A percentile compares a stretch with the other conserved stretches of the same genome.
phyloP scores from a whole-genome alignment of 768 basidiomycete species.

The Macrolepiota dolichaula region DNA sequence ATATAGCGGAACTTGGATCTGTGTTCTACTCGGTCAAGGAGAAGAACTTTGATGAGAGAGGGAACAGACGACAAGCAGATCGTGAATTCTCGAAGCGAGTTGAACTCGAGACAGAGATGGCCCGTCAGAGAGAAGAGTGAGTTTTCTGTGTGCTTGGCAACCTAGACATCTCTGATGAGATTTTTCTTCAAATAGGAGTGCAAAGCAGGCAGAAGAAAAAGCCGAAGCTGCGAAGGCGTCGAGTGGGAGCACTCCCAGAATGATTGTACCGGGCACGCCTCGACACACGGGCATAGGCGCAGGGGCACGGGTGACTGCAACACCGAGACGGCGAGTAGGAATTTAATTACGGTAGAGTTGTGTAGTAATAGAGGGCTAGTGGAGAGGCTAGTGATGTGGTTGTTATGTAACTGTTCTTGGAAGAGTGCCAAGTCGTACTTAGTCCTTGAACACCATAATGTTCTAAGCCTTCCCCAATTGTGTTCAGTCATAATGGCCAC shows the following conservation, averaged over 20 bases:
- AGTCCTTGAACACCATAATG: not conserved
- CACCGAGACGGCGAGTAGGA: slow-evolving; percentile 70
- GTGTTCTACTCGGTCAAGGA: slow-evolving; percentile 98
- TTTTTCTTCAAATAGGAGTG: not conserved
- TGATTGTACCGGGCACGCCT: slow-evolving; percentile 81
- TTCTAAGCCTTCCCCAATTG: no score
- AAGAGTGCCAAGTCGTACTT: not conserved
- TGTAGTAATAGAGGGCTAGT: slow-evolving; percentile 7
- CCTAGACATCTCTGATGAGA: slow-evolving; percentile 6
- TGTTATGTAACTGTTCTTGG: slow-evolving; percentile 10
- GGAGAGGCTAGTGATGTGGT: not conserved
- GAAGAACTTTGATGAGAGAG: slow-evolving; percentile 93
- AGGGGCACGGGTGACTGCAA: slow-evolving; percentile 63
- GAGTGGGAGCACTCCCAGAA: slow-evolving; percentile 52
- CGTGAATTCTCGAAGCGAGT: slow-evolving; percentile 90
- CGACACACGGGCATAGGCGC: slow-evolving; percentile 66
- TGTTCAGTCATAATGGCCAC: not conserved
- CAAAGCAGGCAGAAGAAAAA: slow-evolving; percentile 59
- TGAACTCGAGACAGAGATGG: slow-evolving; percentile 91
- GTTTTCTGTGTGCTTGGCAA: slow-evolving; percentile 19
- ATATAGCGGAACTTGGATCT: slow-evolving; percentile 84
- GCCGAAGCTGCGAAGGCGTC: slow-evolving; percentile 57
- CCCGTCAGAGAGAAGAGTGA: slow-evolving; percentile 75
- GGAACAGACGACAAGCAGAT: slow-evolving; percentile 73
- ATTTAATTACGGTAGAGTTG: slow-evolving; percentile 37